Base-by-base conservation (phyloP, 2,329 filamentous ascomycete genomes). In the Metarhizium album region DNA sequence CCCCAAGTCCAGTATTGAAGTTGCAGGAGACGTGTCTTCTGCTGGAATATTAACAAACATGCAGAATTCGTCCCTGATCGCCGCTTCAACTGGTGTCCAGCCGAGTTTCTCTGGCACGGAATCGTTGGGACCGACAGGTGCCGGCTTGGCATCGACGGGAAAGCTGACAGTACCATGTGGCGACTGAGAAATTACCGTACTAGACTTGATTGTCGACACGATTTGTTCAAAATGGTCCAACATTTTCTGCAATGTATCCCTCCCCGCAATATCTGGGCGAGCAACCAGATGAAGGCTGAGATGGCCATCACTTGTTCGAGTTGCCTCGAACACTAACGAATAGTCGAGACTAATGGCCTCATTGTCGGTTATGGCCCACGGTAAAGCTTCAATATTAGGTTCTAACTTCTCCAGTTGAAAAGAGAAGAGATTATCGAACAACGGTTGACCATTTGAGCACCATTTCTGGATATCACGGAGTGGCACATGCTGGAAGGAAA, bases 341-440 rank as follows among this genome's bases (percentile, higher is more conserved):
- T 90, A 93, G 57, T 90, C 86, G 0, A 81, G 74, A 13, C 71
- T 64, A 3, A 67, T 66, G 3, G 70, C 62, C 24, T 47, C 23
- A 1, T 73, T 73, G 20, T 79, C 71, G 2, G 74, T 53, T 9
- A 76, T 60, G 0, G 66, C 68, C 83, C 87, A 90, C 1, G 81
- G 57, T 1, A 58, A 50, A 2, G 66, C 58, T 3, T 64, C 55
- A n/a, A 59, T 60, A 1, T 53, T 42, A 0, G 60, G 51, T 0
- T 59, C 52, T 1, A 60, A 54, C 0, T 65, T 58, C 8, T 78
- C 70, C 35, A 76, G 73, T 59, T 94, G 86, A 62, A 91, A 95
- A 0, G 89, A 85, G 57, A 96, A 94, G 1, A 96, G 70, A 0
- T 76, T 84, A 53, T 95, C 85, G 60, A 96, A 95, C 2, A 91